phyloP scores from a whole-genome alignment of 495 filamentous ascomycete species.

The Cenococcum geophilum region DNA sequence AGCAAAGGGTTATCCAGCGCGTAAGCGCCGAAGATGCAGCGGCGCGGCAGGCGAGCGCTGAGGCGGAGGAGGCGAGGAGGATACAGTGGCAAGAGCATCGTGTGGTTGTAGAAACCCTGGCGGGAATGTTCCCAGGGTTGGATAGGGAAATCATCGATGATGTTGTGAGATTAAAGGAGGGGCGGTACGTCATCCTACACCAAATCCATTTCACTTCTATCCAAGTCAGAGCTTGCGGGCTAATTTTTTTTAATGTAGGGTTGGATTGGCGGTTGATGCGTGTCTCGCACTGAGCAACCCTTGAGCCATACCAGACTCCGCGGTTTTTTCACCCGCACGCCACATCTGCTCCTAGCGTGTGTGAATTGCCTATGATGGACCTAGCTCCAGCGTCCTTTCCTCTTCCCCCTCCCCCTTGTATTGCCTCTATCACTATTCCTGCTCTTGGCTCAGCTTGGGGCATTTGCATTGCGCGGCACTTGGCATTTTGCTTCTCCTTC shows the following conservation, averaged over 20 bases:
- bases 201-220: not conserved
- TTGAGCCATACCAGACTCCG: not conserved
- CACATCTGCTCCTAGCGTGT: too few species aligned
- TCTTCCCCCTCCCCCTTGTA: not conserved
- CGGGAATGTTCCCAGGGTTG: constrained; percentile 88
- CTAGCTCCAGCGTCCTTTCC: not conserved
- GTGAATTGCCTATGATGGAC: too few species aligned
- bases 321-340: too few species aligned
- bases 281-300: constrained; percentile 68
- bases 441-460: not conserved
- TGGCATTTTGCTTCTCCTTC: too few species aligned
- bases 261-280: constrained; percentile 84
- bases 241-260: constrained; percentile 46
- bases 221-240: not conserved
- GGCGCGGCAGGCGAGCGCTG: constrained; percentile 87
- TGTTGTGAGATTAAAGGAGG: constrained; percentile 86
- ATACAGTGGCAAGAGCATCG: constrained; percentile 81
- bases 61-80: constrained; percentile 79
- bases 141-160: constrained; percentile 90
- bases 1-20: constrained; percentile 22
- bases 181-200: constrained; percentile 57
- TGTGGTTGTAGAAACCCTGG: constrained; percentile 84
- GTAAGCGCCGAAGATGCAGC: constrained; percentile 79
- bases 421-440: not conserved
- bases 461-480: not conserved